Percentiles rank a stretch among this genome's conserved stretches.
phyloP scores from a whole-genome alignment of 768 basidiomycete genomes.

The Suillus brevipes region DNA sequence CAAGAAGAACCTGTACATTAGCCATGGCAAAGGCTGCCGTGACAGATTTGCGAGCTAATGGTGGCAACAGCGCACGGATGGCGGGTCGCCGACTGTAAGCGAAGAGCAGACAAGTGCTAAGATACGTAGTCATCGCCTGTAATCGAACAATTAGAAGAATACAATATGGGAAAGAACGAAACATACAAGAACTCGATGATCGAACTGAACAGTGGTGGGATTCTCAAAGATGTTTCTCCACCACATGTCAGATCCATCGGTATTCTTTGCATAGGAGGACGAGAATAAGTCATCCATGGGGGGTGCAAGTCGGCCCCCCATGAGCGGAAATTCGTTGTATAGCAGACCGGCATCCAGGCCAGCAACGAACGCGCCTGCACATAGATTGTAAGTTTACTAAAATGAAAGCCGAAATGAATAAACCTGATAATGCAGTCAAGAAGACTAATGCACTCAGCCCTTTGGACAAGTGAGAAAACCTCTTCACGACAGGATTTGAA shows the following conservation, averaged over 20 bases:
- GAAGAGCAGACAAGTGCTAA: slow-evolving; percentile 64
- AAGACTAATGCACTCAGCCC: slow-evolving; percentile 78
- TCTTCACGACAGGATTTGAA: slow-evolving; percentile 53
- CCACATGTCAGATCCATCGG: slow-evolving; percentile 78
- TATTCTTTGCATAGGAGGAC: slow-evolving; percentile 64
- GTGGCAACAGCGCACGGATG: slow-evolving; percentile 54
- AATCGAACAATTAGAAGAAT: slow-evolving; percentile 10
- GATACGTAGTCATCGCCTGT: slow-evolving; percentile 85
- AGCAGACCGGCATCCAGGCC: slow-evolving; percentile 94
- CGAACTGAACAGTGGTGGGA: slow-evolving; percentile 95
- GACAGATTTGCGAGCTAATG: slow-evolving; percentile 51
- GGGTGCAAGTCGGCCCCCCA: slow-evolving; percentile 87
- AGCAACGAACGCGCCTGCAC: slow-evolving; percentile 92
- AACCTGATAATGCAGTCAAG: slow-evolving; percentile 90
- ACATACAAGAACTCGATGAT: slow-evolving; percentile 89
- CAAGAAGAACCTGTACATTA: slow-evolving; percentile 78
- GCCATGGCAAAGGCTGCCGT: slow-evolving; percentile 73
- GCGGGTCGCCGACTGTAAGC: slow-evolving; percentile 54
- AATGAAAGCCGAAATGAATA: slow-evolving; percentile 17
- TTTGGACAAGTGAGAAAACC: slow-evolving; percentile 61
- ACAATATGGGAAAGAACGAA: background rate
- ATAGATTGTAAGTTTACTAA: slow-evolving; percentile 2
- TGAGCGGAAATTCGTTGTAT: slow-evolving; percentile 98
- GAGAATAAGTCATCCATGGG: slow-evolving; percentile 83
- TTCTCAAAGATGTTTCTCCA: slow-evolving; percentile 98